Base-by-base conservation (phyloP, 345 rosid species). In the Heritiera littoralis region DNA sequence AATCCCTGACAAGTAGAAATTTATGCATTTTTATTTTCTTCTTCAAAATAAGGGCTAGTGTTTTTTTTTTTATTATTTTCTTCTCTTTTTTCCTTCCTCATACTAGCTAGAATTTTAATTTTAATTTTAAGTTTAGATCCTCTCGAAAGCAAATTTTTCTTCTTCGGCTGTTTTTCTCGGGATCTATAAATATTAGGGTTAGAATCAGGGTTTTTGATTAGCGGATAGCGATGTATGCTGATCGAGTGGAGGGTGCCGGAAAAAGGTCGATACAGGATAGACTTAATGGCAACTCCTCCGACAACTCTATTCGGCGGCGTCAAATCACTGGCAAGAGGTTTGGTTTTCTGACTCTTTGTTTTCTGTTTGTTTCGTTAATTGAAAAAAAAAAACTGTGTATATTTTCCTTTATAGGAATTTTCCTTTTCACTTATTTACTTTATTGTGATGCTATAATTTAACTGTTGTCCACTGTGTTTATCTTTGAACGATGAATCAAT, bases 281-380 rank as follows among this genome's bases (percentile, higher is more conserved):
- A 40, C 90, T 94, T 83, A 92, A 91, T 61, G 95, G 92, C 72
- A 87, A 81, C 69, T 79, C 92, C 80, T 54, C 66, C 6, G 86
- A 59, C 64, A 88, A 89, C 85, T 85, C 91, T 60, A 74, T 82
- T 80, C 89, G 91, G 48, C 74, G 87, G 30, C 91, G 90, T 66
- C 88, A 81, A 84, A 71, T 94, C 13, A 87, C 97, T 28, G 97
- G 98, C 41, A 96, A 96, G 85, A 90, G 99, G 99, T 96, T 76
- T 52, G 51, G 7, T 23, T 70, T 63, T 40, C 1, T 5, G 35
- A 3, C 9, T 67, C 72, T 79, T 65, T 58, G 30, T 65, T 52
- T 43, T 67, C 46, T 23, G 35, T 38, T 46, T 28, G 6, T 65
- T 15, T 75, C 18, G 10, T 13, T 48, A 7, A 48, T 12, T 48